Percentiles rank a stretch among this genome's conserved stretches.
phyloP scores from a whole-genome alignment of 495 filamentous ascomycete genomes.

The Penicillium coffeae region DNA sequence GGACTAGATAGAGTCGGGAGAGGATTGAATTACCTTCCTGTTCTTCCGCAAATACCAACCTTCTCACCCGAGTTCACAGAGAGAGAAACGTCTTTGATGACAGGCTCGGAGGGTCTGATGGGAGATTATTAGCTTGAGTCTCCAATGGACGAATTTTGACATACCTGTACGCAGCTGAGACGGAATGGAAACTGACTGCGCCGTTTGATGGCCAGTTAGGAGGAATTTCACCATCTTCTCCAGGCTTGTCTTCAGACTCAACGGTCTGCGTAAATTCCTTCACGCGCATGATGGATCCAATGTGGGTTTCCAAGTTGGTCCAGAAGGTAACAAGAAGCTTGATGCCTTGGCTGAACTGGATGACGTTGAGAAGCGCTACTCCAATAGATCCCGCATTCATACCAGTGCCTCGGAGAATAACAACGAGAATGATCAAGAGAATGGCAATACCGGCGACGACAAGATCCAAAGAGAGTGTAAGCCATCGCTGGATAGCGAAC shows the following conservation, averaged over 20 bases:
- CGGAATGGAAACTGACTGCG: slow-evolving; percentile 44
- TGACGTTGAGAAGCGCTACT: slow-evolving; percentile 55
- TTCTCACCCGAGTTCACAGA: slow-evolving; percentile 54
- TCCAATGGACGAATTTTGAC: slow-evolving; percentile 1
- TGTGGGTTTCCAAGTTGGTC: slow-evolving; percentile 55
- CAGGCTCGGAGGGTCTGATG: slow-evolving; percentile 32
- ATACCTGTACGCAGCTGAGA: slow-evolving; percentile 42
- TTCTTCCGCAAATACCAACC: slow-evolving; percentile 49
- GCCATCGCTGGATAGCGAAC: slow-evolving; percentile 52
- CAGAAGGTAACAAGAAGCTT: slow-evolving; percentile 52
- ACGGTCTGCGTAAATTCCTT: slow-evolving; percentile 51
- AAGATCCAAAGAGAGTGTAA: slow-evolving; percentile 48
- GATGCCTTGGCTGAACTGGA: slow-evolving; percentile 51
- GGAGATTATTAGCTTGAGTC: slow-evolving; percentile 7
- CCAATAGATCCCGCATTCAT: slow-evolving; percentile 50
- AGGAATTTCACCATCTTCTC: slow-evolving; percentile 37
- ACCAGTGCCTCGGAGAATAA: slow-evolving; percentile 35
- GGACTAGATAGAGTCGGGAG: neutral
- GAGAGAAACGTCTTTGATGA: slow-evolving; percentile 49
- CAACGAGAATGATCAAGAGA: slow-evolving; percentile 44
- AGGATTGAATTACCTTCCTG: slow-evolving; percentile 35
- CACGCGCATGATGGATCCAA: slow-evolving; percentile 57
- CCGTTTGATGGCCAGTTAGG: slow-evolving; percentile 50
- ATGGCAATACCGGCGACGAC: slow-evolving; percentile 47
- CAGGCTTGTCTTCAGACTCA: slow-evolving; percentile 42